Evolutionary conservation across 805 yeast genomes (phyloP), one percentile per base, ranked within the genome.

Genomic region (Ascoidea rubescens): DNA sequence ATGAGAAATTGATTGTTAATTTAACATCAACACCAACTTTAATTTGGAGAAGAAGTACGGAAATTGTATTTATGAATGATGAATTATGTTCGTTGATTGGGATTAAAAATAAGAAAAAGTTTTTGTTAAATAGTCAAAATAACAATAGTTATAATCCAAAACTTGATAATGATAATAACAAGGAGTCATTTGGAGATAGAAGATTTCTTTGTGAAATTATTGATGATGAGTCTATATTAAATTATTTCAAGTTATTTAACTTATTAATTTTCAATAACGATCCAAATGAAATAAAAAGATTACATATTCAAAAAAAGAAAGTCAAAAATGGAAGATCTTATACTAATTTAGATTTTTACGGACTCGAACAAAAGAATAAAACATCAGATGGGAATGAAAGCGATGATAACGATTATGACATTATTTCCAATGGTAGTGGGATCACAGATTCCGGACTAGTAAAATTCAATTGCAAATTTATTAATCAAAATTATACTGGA

Each of bases 31-130:
- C 87, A 1, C 95, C 95, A 1, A 82, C 91, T 2, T 80, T 85
- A 16, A 82, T 86, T 56, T 87, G 95, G 95, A 71, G 95, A 59
- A 69, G 95, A 46, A 84, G 95, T 0, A 95, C 95, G 7, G 95
- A 87, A 62, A 80, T 87, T 46, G 89, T 85, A 8, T 86, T 86
- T 6, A 78, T 84, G 7, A 83, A 89, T 5, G 80, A 82, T 56
- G 93, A 86, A 59, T 78, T 87, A 60, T 77, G 84, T 33, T 77
- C 81, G 3, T 67, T 87, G 56, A 77, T 90, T 5, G 86, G 87
- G 1, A 55, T 55, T n/a, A 50, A 54, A 47, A 53, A 51, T 45
- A 55, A 55, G 51, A 33, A 51, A 5, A 46, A 50, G 21, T 55
- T 55, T 45, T 32, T 55, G 7, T 32, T 47, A 5, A 37, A 37